A percentile compares a stretch with the other conserved stretches of the same genome.
phyloP scores from a whole-genome alignment of 371 early-diverging fungal species.

The Blakeslea trispora region DNA sequence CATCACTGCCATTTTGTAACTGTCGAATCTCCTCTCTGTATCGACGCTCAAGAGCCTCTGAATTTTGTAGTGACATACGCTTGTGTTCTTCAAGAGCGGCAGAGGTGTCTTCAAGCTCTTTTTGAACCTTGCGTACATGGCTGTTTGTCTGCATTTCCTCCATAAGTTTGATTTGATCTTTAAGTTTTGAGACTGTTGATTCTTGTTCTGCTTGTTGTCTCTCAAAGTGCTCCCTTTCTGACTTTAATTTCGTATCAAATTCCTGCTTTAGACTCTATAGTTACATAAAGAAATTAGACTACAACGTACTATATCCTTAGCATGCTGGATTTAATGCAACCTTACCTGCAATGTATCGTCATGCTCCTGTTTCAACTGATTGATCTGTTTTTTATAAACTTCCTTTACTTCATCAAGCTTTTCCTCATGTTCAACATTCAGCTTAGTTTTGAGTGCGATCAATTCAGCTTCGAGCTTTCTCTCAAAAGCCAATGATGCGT shows the following conservation, averaged over 20 bases:
- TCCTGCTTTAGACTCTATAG: constrained; percentile 17
- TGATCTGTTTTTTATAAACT: background rate
- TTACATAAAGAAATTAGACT: background rate
- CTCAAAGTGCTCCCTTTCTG: constrained; percentile 8
- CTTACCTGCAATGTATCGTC: constrained; percentile 7
- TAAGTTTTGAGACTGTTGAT: background rate
- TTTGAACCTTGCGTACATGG: constrained; percentile 34
- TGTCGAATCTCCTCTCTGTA: constrained; percentile 44
- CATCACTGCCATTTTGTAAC: constrained; percentile 41
- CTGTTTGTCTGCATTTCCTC: constrained; percentile 27
- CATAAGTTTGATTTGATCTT: constrained; percentile 16
- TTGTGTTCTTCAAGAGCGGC: constrained; percentile 32
- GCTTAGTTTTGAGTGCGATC: background rate
- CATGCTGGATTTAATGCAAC: background rate
- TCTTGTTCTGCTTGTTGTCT: constrained; percentile 8
- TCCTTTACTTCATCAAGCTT: background rate
- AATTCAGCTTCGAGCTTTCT: constrained; percentile 10
- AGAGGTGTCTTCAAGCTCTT: constrained; percentile 25
- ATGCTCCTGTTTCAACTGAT: constrained; percentile 11
- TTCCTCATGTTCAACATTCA: constrained; percentile 3
- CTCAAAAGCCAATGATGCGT: constrained; percentile 11
- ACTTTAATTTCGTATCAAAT: constrained; percentile 1
- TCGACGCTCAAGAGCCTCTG: constrained; percentile 35
- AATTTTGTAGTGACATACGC: constrained; percentile 23
- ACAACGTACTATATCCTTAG: background rate